Conservation (phyloP, 768 basidiomycete genomes). For the Suillus plorans region DNA sequence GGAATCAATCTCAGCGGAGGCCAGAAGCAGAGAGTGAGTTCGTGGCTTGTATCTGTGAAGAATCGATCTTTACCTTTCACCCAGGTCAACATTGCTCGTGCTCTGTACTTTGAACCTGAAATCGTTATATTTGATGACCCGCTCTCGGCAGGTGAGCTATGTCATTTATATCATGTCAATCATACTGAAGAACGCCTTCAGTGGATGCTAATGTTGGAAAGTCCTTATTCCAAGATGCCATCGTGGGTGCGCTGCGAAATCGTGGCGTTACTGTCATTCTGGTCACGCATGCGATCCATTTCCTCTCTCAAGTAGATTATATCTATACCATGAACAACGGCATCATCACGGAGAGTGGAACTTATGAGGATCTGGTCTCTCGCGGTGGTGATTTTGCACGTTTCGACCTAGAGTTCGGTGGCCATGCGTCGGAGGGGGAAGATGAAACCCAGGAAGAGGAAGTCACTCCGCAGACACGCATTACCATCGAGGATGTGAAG, state of each 20-base stretch:
- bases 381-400: conserved; percentile 54
- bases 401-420: conserved; percentile 63
- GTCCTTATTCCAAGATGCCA: conserved; percentile 64
- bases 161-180: not conserved
- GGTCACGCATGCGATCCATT: conserved; percentile 57
- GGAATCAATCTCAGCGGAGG: conserved; percentile 71
- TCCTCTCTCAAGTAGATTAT: conserved; percentile 50
- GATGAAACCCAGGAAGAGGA: conserved; percentile 31
- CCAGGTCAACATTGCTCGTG: conserved; percentile 68
- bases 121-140: conserved; percentile 65
- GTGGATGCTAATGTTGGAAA: conserved; percentile 78
- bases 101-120: conserved; percentile 65
- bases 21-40: conserved; percentile 57
- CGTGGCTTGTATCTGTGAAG: not conserved
- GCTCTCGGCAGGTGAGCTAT: conserved; percentile 52
- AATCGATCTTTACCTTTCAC: not conserved
- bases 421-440: conserved; percentile 35
- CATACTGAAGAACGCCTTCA: conserved; percentile 16
- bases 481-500: conserved; percentile 35
- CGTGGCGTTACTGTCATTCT: conserved; percentile 52
- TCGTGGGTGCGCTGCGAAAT: conserved; percentile 44
- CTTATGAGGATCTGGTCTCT: conserved; percentile 50
- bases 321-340: conserved; percentile 49
- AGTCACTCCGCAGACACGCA: conserved; percentile 7
- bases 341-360: conserved; percentile 46